Evolutionary conservation across 2,329 filamentous ascomycete genomes (phyloP), one percentile per base, ranked within the genome.

Genomic region (Colletotrichum falcatum): DNA sequence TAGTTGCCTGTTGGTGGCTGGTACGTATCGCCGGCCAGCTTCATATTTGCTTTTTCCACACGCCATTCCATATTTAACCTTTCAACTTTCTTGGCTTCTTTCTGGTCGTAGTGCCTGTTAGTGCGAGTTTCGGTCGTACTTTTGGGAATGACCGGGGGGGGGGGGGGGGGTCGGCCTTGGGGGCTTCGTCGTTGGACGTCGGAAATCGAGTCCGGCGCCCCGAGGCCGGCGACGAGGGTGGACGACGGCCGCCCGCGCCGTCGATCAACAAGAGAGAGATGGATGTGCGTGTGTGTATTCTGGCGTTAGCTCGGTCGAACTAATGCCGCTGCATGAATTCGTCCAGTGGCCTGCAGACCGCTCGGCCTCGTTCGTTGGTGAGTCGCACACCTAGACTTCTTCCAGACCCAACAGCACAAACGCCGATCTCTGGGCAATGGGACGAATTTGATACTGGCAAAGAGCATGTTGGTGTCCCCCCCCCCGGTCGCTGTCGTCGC

Each of bases 311-410:
- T 46, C 54, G n/a, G 26, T 55, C 49, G n/a, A 44, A n/a, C 58
- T 66, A 61, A 62, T 66, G 67, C 56, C 26, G 28, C 49, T 66
- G 49, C 49, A 66, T 51, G 60, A 51, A 62, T 70, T 70, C 63
- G 63, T 70, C 67, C 51, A 23, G 60, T 61, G 44, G 62, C 12
- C 20, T 23, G 56, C 63, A 61, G 67, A 62, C 67, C 67, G 67
- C 67, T 70, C 67, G 67, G 67, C 64, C 67, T 58, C 42, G 63
- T 70, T 70, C 67, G 63, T 70, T 70, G 61, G 63, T 28, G 33
- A 35, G 58, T 58, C 23, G 42, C 42, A 58, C 55, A 49, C 42
- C 23, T 54, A 14, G 37, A 33, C 30, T 35, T 23, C 28, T 62
- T 35, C 46, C 53, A 39, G 35, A 11, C 44, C 20, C 35, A 58